A percentile compares a stretch with the other conserved stretches of the same genome.
Evolutionary conservation across 225 moss, liverwort and hornwort species (phyloP).

Genomic region (Sphagnum contortum): DNA sequence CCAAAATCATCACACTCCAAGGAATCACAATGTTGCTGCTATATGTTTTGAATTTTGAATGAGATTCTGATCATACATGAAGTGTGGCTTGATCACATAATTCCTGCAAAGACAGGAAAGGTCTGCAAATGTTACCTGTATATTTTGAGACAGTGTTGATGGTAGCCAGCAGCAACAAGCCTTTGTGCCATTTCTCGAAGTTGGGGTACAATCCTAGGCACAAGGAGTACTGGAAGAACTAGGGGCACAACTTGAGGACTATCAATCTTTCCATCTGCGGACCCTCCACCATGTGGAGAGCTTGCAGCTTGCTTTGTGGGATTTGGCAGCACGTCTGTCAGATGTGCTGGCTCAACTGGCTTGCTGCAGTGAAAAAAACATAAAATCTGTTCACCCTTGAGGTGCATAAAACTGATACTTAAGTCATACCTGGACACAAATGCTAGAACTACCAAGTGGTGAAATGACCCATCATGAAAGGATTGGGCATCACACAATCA

Average conservation of each 20-base stretch:
- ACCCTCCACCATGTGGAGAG: constrained; percentile 31
- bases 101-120: not conserved
- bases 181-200: constrained; percentile 86
- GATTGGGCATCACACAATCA: too few species aligned
- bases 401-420: not conserved
- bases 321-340: constrained; percentile 57
- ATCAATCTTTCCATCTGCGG: constrained; percentile 37
- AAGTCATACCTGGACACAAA: not conserved
- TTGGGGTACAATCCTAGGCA: constrained; percentile 66
- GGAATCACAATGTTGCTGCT: too few species aligned
- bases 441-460: not conserved
- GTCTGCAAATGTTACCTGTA: constrained; percentile 36
- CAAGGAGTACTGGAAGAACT: constrained; percentile 63
- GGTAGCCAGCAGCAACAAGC: constrained; percentile 66
- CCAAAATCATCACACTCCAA: too few species aligned
- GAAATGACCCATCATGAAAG: too few species aligned
- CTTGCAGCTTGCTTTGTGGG: constrained; percentile 36
- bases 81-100: too few species aligned
- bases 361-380: constrained; percentile 38
- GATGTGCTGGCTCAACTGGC: constrained; percentile 54
- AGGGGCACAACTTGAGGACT: constrained; percentile 15
- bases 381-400: constrained; percentile 1
- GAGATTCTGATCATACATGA: too few species aligned
- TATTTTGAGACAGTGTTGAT: constrained; percentile 71
- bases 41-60: too few species aligned